A percentile compares a stretch with the other conserved stretches of the same genome.
phyloP scores from a whole-genome alignment of 352 stramenopile genomes.

The Blastocystis sp. region DNA sequence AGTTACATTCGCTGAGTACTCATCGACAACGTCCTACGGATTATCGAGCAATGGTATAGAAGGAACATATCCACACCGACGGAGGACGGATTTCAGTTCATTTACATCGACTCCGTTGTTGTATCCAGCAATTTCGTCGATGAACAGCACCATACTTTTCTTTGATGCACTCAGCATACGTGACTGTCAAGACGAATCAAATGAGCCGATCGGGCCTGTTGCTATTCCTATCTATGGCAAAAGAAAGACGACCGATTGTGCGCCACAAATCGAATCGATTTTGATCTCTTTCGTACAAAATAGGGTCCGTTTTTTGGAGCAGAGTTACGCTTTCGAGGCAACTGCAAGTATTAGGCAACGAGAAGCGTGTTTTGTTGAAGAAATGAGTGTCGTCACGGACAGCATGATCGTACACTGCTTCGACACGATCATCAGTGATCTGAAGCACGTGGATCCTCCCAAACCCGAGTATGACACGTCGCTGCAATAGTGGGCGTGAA shows the following conservation, averaged over 20 bases:
- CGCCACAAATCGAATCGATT: not conserved
- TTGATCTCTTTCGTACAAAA: not conserved
- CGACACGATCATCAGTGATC: not conserved
- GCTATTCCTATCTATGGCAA: not conserved
- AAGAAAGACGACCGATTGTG: not conserved
- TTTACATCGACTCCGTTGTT: conserved; percentile 61
- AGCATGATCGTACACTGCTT: conserved; percentile 32
- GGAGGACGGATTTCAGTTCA: conserved; percentile 31
- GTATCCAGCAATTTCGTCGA: conserved; percentile 52
- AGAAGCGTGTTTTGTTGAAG: too few species aligned
- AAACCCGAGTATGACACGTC: not conserved
- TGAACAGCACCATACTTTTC: conserved; percentile 28
- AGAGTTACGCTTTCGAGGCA: too few species aligned
- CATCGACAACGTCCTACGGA: conserved; percentile 55
- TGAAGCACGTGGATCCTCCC: not conserved
- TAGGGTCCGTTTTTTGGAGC: too few species aligned
- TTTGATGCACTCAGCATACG: conserved; percentile 30
- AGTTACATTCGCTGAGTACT: conserved; percentile 34
- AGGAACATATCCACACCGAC: conserved; percentile 11
- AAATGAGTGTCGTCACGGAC: not conserved
- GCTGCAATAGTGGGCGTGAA: not conserved
- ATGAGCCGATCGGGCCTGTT: too few species aligned
- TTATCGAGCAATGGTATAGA: not conserved
- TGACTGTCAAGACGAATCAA: too few species aligned
- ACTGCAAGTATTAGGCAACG: too few species aligned